Base-by-base conservation (phyloP, 805 yeast species). In the Yarrowia divulgata region DNA sequence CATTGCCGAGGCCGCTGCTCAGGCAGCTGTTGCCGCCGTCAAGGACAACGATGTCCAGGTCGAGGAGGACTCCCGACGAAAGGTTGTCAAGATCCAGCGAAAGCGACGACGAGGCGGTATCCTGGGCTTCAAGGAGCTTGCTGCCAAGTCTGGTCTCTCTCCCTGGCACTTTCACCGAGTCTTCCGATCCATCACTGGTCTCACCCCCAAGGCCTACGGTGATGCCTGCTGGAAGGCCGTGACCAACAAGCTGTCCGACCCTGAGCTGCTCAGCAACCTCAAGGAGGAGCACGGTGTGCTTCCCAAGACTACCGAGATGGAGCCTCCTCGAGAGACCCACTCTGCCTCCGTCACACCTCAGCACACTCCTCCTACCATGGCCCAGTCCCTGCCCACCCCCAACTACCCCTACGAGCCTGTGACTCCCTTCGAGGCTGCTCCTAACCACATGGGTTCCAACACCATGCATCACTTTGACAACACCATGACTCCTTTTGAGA, bases 81-180 rank as follows among this genome's bases (percentile, higher is more conserved):
- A 71, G n/a, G 43, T 70, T 16, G 69, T 54, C 52, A 63, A 72
- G 60, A 57, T 71, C 18, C 72, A 73, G 58, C 73, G 79, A 19
- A 75, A 78, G 67, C 77, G 78, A 72, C 73, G 79, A 68, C 73
- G 81, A 23, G 81, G 81, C 23, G 81, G 81, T 14, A 77, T 78
- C 40, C 69, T 79, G 72, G 81, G 88, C 71, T 92, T 92, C 81
- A 90, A 91, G 77, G 97, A 92, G 77, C 83, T 92, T 75, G 97
- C 97, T 9, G 88, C 91, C 23, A 90, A 91, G 75, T 88, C 93
- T 10, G 89, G 89, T 73, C 83, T 92, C 70, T 86, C 91, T 12
- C 95, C 97, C 34, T 92, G 97, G 97, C 97, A 92, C 78, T 92
- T 92, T 79, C 97, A 92, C 81, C 82, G 97, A 66, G 97, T 92